Percentiles rank a stretch among this genome's conserved stretches.
Conservation (phyloP, 352 stramenopile genomes). For the Nothophytophthora sp. region DNA sequence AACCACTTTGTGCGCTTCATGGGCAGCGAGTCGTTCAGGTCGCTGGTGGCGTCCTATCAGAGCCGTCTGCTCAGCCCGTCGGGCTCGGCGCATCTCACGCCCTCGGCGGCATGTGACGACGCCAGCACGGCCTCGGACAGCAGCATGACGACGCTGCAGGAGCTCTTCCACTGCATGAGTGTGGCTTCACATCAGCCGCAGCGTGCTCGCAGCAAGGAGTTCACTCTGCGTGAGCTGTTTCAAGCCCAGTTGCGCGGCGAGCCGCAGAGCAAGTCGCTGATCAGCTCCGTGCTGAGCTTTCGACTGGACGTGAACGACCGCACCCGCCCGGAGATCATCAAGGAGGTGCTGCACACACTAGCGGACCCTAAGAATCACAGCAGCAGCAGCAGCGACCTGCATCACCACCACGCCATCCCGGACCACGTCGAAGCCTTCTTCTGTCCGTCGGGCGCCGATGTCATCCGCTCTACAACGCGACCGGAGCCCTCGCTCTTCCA, state of each 20-base stretch:
- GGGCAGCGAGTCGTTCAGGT: conserved; percentile 79
- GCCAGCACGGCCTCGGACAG: conserved; percentile 62
- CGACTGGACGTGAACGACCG: conserved; percentile 65
- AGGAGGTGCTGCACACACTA: conserved; percentile 74
- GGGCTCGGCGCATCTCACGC: conserved; percentile 24
- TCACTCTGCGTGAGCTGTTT: conserved; percentile 64
- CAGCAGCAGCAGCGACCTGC: conserved; percentile 58
- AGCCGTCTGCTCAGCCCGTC: conserved; percentile 74
- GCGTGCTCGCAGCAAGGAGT: conserved; percentile 70
- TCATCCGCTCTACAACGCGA: conserved; percentile 56
- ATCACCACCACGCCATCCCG: conserved; percentile 76
- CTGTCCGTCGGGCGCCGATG: conserved; percentile 53
- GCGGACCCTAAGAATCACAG: conserved; percentile 38
- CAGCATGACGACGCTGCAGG: conserved; percentile 83
- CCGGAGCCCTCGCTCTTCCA: conserved; percentile 77
- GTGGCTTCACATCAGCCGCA: conserved; percentile 81
- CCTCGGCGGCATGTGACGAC: conserved; percentile 24
- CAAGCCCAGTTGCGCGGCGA: conserved; percentile 65
- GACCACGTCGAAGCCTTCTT: conserved; percentile 88
- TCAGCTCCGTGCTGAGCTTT: conserved; percentile 77
- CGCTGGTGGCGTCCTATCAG: conserved; percentile 74
- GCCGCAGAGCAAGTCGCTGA: conserved; percentile 57
- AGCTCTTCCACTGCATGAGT: conserved; percentile 90
- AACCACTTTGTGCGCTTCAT: conserved; percentile 91
- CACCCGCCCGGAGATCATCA: conserved; percentile 54